Evolutionary conservation across 2,329 filamentous ascomycete genomes (phyloP), one percentile per base, ranked within the genome.

Genomic region (Hymenoscyphus repandus): DNA sequence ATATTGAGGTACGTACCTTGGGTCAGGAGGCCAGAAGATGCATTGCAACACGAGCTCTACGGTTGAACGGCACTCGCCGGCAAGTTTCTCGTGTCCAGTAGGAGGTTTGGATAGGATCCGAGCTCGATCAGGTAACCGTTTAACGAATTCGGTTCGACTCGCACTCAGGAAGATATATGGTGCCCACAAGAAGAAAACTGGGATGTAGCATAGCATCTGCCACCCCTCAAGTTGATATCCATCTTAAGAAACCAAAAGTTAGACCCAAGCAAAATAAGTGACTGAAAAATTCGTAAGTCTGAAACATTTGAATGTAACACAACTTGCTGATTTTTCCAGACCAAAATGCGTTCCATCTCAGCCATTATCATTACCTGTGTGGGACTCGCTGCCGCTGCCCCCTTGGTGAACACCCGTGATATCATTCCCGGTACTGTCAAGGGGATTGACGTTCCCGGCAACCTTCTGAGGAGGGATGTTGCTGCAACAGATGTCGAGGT

Each of bases 61-160:
- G 38, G 38, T 40, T 40, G n/a, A 40, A 40, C 38, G 38, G 38
- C 38, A 40, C 10, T 40, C n/a, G 38, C 38, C 38, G 38, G 38
- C 38, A 40, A 11, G 5, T 40, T 17, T 17, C 18, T 13, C 17
- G 38, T 20, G 10, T 40, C 38, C 38, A 20, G 13, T 40, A 20
- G n/a, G 18, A 20, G 5, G 10, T 11, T 40, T 17, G 38, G 18
- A 17, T 40, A 4, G 5, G 13, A 40, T 27, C 22, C 22, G 22
- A 27, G 22, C 22, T 27, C 22, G 22, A 27, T 40, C 38, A 40
- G 38, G 38, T 40, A 40, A 40, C 38, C 13, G 17, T 40, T 11
- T 40, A 27, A 18, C 34, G 34, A 13, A 37, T 17, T 5, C 5
- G 34, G 34, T 13, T 13, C 12, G 12, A 37, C 12, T 37, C 15